A percentile compares a stretch with the other conserved stretches of the same genome.
Conservation (phyloP, 2,329 filamentous ascomycete genomes). For the Alternaria conjuncta region DNA sequence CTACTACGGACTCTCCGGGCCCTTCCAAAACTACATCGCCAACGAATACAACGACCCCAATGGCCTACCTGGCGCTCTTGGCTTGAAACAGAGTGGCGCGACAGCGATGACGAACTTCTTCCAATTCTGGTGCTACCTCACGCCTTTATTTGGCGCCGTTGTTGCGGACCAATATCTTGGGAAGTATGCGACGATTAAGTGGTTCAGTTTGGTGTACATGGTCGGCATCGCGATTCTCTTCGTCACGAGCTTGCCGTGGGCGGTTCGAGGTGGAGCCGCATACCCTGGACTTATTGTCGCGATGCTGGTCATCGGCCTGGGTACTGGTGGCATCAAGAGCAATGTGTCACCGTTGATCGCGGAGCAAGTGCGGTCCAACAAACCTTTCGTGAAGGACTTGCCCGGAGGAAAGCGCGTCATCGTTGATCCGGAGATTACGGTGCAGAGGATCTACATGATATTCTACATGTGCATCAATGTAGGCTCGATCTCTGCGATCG, state of each 20-base stretch:
- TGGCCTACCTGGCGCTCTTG: conserved; percentile 51
- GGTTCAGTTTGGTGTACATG: conserved; percentile 68
- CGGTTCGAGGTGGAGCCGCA: conserved; percentile 65
- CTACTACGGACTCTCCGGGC: conserved; percentile 54
- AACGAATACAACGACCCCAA: conserved; percentile 50
- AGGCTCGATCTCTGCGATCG: conserved; percentile 71
- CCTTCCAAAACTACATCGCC: conserved; percentile 59
- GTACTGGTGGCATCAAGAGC: conserved; percentile 81
- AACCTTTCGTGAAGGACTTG: conserved; percentile 49
- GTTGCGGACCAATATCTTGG: conserved; percentile 73
- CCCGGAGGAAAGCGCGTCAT: conserved; percentile 51
- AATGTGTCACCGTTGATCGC: conserved; percentile 67
- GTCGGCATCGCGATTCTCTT: conserved; percentile 72
- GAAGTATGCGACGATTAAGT: conserved; percentile 73
- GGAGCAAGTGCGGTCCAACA: conserved; percentile 55
- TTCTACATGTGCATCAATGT: conserved; percentile 78
- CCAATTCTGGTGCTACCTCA: conserved; percentile 58
- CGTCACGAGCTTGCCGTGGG: conserved; percentile 66
- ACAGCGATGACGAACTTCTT: conserved; percentile 57
- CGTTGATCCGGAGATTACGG: conserved; percentile 54
- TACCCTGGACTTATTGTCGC: conserved; percentile 70
- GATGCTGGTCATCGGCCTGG: conserved; percentile 73
- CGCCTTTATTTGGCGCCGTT: conserved; percentile 56
- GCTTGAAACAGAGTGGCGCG: conserved; percentile 51
- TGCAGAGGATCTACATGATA: conserved; percentile 61